phyloP scores from a whole-genome alignment of 2,329 filamentous ascomycete genomes.

The Colletotrichum abscissum region DNA sequence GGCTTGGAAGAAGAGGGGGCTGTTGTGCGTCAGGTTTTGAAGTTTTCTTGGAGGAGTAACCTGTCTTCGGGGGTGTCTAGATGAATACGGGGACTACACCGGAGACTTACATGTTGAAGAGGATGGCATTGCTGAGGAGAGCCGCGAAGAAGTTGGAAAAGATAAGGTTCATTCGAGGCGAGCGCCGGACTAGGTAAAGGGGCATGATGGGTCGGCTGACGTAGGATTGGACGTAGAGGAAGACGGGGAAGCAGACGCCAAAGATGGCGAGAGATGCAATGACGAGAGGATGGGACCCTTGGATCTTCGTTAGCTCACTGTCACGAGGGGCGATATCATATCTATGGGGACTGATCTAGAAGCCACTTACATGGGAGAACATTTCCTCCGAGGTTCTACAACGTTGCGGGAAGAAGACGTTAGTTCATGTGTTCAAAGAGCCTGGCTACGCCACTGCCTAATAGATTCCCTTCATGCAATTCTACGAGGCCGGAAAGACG shows the following conservation, averaged over 20 bases:
- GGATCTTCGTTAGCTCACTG: slow-evolving; percentile 14
- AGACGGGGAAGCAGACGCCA: slow-evolving; percentile 58
- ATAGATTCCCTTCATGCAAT: too few species aligned
- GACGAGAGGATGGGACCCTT: slow-evolving; percentile 69
- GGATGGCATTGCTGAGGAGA: slow-evolving; percentile 64
- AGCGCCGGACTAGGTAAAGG: slow-evolving; percentile 59
- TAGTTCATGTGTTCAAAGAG: not conserved
- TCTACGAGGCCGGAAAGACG: too few species aligned
- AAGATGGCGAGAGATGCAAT: slow-evolving; percentile 62
- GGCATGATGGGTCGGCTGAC: slow-evolving; percentile 70
- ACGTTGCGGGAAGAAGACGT: not conserved
- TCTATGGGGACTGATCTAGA: too few species aligned
- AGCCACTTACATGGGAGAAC: slow-evolving; percentile 41
- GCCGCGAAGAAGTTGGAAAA: slow-evolving; percentile 65
- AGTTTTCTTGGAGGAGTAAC: too few species aligned
- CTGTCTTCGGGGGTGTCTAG: too few species aligned
- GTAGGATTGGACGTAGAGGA: slow-evolving; percentile 63
- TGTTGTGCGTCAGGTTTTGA: slow-evolving; percentile 38
- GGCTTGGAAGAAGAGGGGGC: slow-evolving; percentile 81
- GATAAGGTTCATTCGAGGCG: slow-evolving; percentile 68
- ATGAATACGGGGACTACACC: too few species aligned
- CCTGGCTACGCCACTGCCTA: not conserved
- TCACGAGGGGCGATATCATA: too few species aligned
- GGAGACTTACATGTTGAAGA: slow-evolving; percentile 66
- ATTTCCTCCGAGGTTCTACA: slow-evolving; percentile 71